Evolutionary conservation across 805 yeast species (phyloP), one percentile per base, ranked within the genome.

Genomic region (Suhomyces sp.): DNA sequence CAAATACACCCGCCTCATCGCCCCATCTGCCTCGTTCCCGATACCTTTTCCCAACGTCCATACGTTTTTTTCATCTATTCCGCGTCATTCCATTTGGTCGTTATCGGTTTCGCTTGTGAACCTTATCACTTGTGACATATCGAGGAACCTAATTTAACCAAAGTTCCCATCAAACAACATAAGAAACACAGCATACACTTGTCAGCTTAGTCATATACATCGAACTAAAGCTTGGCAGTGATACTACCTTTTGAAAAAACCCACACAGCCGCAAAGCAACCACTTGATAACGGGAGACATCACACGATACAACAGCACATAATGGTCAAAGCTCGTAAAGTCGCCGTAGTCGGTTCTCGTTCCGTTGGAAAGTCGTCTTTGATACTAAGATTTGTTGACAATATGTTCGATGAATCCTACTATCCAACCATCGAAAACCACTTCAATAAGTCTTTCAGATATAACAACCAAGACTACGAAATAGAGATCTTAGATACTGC

Each of bases 371-470:
- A 91, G 69, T 89, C 96, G 27, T 86, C 96, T 1, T 73, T 90
- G 73, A 86, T 91, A 1, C 89, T 89, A 9, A 84, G 90, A 59
- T 91, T 84, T 66, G 93, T 87, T 6, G 97, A 91, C 62, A 87
- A 88, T 60, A 93, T 89, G 63, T 91, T 90, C 65, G 87, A 88
- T 21, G 97, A 91, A 67, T 79, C 86, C 31, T 90, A 91, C 69
- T 91, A 89, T 67, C 97, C 97, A 27, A 91, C 97, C 5, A 88
- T 89, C 55, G 96, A 89, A 66, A 89, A 88, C 68, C 92, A 87
- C 68, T 88, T 87, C 68, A 78, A 84, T 63, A 89, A 87, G 65
- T 76, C 78, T 33, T 78, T 90, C 62, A 78, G 76, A 53, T 82
- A 86, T 66, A 81, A 86, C 54, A 87, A 86, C 55, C 86, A 84